Base-by-base conservation (phyloP, 78 protist genomes). In the Dictyostelium citrinum region DNA sequence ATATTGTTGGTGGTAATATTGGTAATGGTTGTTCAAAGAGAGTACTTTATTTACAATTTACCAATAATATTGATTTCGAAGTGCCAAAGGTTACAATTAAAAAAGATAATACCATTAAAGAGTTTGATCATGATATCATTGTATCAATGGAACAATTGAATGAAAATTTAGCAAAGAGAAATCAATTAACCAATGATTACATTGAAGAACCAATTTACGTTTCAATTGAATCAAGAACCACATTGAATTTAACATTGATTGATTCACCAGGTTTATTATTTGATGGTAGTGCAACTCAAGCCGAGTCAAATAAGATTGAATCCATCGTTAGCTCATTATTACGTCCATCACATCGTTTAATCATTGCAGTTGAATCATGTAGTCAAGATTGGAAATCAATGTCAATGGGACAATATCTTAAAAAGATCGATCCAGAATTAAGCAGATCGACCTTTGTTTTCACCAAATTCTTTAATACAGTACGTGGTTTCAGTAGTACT, bases 231-330 rank as follows among this genome's bases (percentile, higher is more conserved):
- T 20, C 83, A 22, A 77, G 33, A 71, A 29, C 14, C 3, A 75
- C 90, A 31, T 31, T 90, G 11, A 95, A 82, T 35, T 35, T 76
- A 3, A 95, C 90, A 9, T 29, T 90, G 22, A 95, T 95, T 29
- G 97, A 95, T 70, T 80, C 96, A 16, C 97, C 97, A 24, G 97
- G 95, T 58, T 17, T 95, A 17, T 46, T 79, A 70, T 70, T 70
- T 33, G 72, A 64, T 27, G 12, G 11, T 1, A 27, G 39, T n/a
- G n/a, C n/a, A n/a, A n/a, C n/a, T 27, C 14, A 24, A 58, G 70
- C 43, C 2, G 91, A 88, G 17, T 16, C 80, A 84, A 55, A 51
- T 27, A 70, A 93, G 43, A 82, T 80, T 45, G 95, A 91, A 39
- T 29, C 45, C 0, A 91, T 91, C 20, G 91, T 91, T 35, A 12